Evolutionary conservation across 108 stramenopile species (phyloP).

Genomic region (Aurantiochytrium sp.): DNA sequence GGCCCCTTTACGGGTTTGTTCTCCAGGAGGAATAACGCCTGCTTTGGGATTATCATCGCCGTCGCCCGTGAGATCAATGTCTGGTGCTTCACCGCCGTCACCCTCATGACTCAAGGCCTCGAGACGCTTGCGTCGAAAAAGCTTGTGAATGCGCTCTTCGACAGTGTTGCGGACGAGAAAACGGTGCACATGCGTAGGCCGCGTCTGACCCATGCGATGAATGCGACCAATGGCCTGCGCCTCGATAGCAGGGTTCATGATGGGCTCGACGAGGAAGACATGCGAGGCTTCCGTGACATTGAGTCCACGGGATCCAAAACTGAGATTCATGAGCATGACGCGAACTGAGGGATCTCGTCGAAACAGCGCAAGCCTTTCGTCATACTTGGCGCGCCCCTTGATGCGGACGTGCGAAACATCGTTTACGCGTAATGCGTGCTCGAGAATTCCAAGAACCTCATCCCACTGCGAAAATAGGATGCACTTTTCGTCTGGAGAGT

Average conservation of each 20-base stretch:
- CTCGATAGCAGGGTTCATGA: conserved; percentile 51
- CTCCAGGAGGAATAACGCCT: neutral
- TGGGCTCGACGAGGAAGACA: conserved; percentile 61
- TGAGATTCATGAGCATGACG: conserved; percentile 49
- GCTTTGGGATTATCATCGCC: neutral
- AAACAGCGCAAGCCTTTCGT: conserved; percentile 38
- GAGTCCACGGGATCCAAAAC: conserved; percentile 50
- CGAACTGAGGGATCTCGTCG: conserved; percentile 50
- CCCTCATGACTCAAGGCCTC: neutral
- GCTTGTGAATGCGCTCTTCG: conserved; percentile 6
- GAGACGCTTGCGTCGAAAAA: neutral
- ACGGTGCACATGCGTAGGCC: neutral
- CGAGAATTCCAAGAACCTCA: conserved; percentile 36
- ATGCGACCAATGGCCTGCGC: conserved; percentile 58
- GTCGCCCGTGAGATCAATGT: neutral
- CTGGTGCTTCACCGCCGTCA: neutral
- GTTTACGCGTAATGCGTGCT: neutral
- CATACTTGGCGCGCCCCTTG: conserved; percentile 42
- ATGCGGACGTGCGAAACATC: conserved; percentile 27
- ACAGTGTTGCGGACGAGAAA: neutral
- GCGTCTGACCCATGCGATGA: conserved; percentile 26
- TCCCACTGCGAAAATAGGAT: conserved; percentile 54
- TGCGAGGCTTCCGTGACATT: conserved; percentile 58
- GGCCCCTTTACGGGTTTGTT: neutral
- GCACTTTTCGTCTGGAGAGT: conserved; percentile 21